A percentile compares a stretch with the other conserved stretches of the same genome.
Evolutionary conservation across 2,329 filamentous ascomycete species (phyloP).

Genomic region (Arthroderma sp.): DNA sequence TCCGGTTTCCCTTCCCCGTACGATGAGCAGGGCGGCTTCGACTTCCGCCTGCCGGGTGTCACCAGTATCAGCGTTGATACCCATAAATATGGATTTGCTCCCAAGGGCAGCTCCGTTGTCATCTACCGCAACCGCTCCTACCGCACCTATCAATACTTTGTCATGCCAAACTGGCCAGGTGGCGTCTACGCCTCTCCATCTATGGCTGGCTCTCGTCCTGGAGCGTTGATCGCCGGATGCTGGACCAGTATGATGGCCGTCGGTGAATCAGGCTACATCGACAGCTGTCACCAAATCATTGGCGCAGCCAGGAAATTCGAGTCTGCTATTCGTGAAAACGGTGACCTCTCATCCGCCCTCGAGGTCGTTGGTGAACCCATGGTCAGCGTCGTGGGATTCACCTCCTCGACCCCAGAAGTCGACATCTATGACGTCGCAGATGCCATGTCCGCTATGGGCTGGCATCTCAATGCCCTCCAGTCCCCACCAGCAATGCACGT

Average conservation of each 20-base stretch:
- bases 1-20: constrained; percentile 61
- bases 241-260: constrained; percentile 86
- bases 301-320: constrained; percentile 74
- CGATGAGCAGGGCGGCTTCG: constrained; percentile 65
- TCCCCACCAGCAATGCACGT: constrained; percentile 85
- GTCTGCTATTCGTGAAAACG: constrained; percentile 57
- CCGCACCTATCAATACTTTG: constrained; percentile 89
- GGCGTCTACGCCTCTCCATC: constrained; percentile 91
- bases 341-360: constrained; percentile 58
- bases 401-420: constrained; percentile 54
- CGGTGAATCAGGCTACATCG: constrained; percentile 77
- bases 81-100: constrained; percentile 97
- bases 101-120: constrained; percentile 89
- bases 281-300: constrained; percentile 77
- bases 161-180: constrained; percentile 86
- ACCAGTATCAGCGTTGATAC: constrained; percentile 95
- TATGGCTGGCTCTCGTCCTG: constrained; percentile 81
- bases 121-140: constrained; percentile 73
- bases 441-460: constrained; percentile 68
- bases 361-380: constrained; percentile 72
- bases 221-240: constrained; percentile 87
- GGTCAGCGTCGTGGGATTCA: constrained; percentile 83
- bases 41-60: constrained; percentile 87
- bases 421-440: constrained; percentile 93
- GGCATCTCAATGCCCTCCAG: constrained; percentile 93